Base-by-base conservation (phyloP, 805 yeast genomes). In the Cyberlindnera samutprakarnensis region DNA sequence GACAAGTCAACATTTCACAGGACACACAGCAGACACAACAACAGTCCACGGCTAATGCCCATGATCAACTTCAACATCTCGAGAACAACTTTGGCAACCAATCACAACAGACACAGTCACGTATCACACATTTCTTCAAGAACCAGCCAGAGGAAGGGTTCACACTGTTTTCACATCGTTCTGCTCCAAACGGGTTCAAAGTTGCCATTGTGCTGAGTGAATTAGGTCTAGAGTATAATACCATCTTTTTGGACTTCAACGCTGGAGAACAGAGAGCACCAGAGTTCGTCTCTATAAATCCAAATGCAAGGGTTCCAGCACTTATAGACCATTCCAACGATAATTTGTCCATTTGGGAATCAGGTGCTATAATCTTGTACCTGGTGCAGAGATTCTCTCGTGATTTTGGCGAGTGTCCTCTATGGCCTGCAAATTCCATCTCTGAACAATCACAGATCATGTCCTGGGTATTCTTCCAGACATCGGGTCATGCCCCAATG, bases 401-500 rank as follows among this genome's bases (percentile, higher is more conserved):
- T 44, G 84, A 80, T 41, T 70, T 64, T 32, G 72, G 75, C 18
- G 83, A 83, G 7, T 81, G 90, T 46, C 66, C 83, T 8, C 69
- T 86, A 33, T 90, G 94, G 86, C 76, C 94, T 4, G 78, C 74
- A 32, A 80, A 79, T 50, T 54, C 80, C 32, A 12, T 41, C 9
- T 66, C 73, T 11, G 95, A 85, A 42, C 95, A 86, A 61, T 69
- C 88, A 4, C 90, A 81, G 54, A 85, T 88, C 36, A 70, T 75
- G 38, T 74, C 87, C 6, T 88, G 96, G 96, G 66, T 90, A 23
- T 88, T 85, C 51, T 88, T 88, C 66, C 97, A 88, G 60, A 86
- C 96, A 3, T 81, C 94, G 5, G 96, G 97, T 6, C 96, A 87
- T 54, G 95, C 96, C 0, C 96, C 96, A n/a, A 88, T 88, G 95